Evolutionary conservation across 1,284 basidiomycete species (phyloP).

Genomic region (Dichomitus squalens): DNA sequence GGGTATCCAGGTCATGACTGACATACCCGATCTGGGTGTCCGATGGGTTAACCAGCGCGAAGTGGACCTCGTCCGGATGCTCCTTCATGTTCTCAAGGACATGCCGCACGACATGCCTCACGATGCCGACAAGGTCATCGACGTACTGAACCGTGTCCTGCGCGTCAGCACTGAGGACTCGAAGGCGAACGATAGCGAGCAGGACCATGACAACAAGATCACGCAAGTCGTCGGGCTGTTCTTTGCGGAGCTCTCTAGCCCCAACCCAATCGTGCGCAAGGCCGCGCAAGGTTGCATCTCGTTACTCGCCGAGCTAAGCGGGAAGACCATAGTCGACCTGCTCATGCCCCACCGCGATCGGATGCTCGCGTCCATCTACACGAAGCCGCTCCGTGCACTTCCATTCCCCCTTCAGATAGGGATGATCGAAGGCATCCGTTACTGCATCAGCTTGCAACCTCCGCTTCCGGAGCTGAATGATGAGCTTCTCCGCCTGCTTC

Average conservation of each 20-base stretch:
- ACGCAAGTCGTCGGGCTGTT: slow-evolving; percentile 81
- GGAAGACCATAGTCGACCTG: slow-evolving; percentile 76
- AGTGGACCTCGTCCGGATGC: slow-evolving; percentile 88
- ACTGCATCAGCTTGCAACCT: slow-evolving; percentile 83
- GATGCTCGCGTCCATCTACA: slow-evolving; percentile 89
- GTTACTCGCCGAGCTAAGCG: slow-evolving; percentile 77
- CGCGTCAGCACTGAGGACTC: slow-evolving; percentile 66
- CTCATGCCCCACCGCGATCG: slow-evolving; percentile 87
- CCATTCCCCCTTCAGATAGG: slow-evolving; percentile 97
- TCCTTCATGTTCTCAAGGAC: slow-evolving; percentile 95
- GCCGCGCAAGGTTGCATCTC: slow-evolving; percentile 86
- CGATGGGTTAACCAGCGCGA: slow-evolving; percentile 90
- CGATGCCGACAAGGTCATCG: slow-evolving; percentile 80
- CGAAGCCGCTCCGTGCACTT: slow-evolving; percentile 95
- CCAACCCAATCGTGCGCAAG: slow-evolving; percentile 85
- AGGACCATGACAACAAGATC: slow-evolving; percentile 54
- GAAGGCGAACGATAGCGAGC: slow-evolving; percentile 41
- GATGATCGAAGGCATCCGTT: slow-evolving; percentile 97
- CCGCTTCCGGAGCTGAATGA: slow-evolving; percentile 90
- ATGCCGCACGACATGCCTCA: slow-evolving; percentile 90
- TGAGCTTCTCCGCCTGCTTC: slow-evolving; percentile 89
- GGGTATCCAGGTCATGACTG: slow-evolving; percentile 81
- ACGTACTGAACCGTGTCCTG: slow-evolving; percentile 80
- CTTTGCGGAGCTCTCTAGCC: slow-evolving; percentile 87
- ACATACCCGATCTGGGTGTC: slow-evolving; percentile 69